These are phyloP conservation scores for Sisymbrium irio DNA, from an alignment of 345 rosid species.

Conservation along the genomic window DNA sequence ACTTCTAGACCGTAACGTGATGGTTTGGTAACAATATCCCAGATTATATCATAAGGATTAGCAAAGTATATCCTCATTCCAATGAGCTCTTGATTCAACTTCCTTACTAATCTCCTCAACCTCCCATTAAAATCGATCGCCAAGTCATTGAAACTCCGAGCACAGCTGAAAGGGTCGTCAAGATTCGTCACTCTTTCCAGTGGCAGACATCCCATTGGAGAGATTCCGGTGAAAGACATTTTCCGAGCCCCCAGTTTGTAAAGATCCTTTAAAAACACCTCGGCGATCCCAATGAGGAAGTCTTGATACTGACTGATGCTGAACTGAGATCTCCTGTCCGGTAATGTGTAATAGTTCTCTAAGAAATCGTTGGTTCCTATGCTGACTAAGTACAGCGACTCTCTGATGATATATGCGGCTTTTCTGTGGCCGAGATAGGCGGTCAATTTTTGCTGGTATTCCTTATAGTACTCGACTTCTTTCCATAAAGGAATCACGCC, in stretches of 20 bases:
- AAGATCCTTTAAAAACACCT: constrained; percentile 40
- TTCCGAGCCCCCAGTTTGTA: constrained; percentile 59
- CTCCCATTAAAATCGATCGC: constrained; percentile 55
- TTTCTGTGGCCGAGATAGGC: constrained; percentile 39
- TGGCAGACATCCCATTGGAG: constrained; percentile 72
- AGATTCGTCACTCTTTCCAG: constrained; percentile 47
- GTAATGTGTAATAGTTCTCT: constrained; percentile 55
- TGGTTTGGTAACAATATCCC: constrained; percentile 43
- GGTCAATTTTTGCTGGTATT: constrained; percentile 44
- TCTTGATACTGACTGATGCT: constrained; percentile 47
- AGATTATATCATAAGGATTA: constrained; percentile 44
- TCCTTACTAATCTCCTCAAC: constrained; percentile 35
- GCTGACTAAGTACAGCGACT: constrained; percentile 51
- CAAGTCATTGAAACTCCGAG: constrained; percentile 36
- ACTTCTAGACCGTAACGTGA: constrained; percentile 50
- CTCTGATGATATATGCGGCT: constrained; percentile 35
- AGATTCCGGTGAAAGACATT: constrained; percentile 54
- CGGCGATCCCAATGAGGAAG: constrained; percentile 47
- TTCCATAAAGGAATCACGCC: constrained; percentile 62
- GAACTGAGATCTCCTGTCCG: constrained; percentile 45
- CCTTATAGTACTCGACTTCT: constrained; percentile 54
- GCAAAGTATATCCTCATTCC: constrained; percentile 45
- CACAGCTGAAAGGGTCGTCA: constrained; percentile 35
- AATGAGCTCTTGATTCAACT: constrained; percentile 39
- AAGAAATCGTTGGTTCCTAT: constrained; percentile 67